These are phyloP conservation scores for Linnemannia elongata DNA, from an alignment of 192 early-diverging fungal genomes.

Conservation along the genomic window DNA sequence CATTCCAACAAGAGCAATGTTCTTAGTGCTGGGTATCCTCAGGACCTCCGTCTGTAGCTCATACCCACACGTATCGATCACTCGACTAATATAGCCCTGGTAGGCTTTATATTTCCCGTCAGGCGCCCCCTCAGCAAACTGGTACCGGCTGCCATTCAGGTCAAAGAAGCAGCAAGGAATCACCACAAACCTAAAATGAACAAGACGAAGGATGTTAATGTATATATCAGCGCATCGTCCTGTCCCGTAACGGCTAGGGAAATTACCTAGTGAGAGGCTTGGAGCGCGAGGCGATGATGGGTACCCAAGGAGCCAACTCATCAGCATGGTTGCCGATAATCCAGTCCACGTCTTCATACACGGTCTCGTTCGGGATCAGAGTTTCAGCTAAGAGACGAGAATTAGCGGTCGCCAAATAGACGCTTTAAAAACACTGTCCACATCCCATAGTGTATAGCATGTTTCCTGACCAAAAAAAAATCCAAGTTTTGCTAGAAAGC, in stretches of 20 bases:
- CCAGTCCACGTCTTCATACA: conserved; percentile 74
- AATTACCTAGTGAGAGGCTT: conserved; percentile 59
- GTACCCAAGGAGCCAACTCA: conserved; percentile 89
- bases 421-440: too few species aligned
- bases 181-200: conserved; percentile 71
- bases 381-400: conserved; percentile 64
- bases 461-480: neutral
- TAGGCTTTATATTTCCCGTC: conserved; percentile 81
- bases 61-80: conserved; percentile 72
- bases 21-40: conserved; percentile 87
- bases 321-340: conserved; percentile 93
- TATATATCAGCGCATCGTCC: neutral
- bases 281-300: conserved; percentile 76
- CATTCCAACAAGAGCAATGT: conserved; percentile 79
- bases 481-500: too few species aligned
- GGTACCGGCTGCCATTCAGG: conserved; percentile 71
- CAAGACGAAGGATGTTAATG: neutral
- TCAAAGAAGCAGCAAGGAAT: conserved; percentile 90
- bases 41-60: conserved; percentile 72
- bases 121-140: conserved; percentile 63
- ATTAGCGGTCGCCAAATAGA: neutral
- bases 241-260: neutral
- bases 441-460: too few species aligned
- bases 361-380: conserved; percentile 63
- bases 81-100: conserved; percentile 67